A percentile compares a stretch with the other conserved stretches of the same genome.
phyloP scores from a whole-genome alignment of 176 grass and related monocot species.

The Puccinellia tenuiflora region DNA sequence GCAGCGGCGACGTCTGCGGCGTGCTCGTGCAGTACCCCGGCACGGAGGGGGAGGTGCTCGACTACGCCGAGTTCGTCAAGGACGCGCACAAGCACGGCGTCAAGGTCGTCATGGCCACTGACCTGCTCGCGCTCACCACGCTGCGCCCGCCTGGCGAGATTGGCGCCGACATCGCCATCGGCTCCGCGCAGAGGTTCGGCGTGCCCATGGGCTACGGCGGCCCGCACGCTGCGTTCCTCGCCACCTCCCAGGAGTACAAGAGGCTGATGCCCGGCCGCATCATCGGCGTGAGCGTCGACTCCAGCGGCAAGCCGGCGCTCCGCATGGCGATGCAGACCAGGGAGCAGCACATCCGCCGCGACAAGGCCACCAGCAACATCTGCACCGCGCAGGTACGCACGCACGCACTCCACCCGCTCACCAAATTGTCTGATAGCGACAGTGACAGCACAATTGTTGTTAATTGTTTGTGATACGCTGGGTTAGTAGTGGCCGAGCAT shows the following conservation, averaged over 20 bases:
- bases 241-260: conserved; percentile 98
- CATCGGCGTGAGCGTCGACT: conserved; percentile 85
- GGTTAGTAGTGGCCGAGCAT: conserved; percentile 18
- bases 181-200: conserved; percentile 91
- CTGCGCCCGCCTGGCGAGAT: conserved; percentile 87
- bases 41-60: conserved; percentile 86
- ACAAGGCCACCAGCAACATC: conserved; percentile 99
- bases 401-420: conserved; percentile 3
- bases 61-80: conserved; percentile 78
- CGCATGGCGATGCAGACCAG: conserved; percentile 99
- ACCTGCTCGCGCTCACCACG: conserved; percentile 78
- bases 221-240: conserved; percentile 91
- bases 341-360: conserved; percentile 94
- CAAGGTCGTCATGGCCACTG: conserved; percentile 97
- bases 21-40: conserved; percentile 92
- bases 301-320: conserved; percentile 79
- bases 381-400: conserved; percentile 84
- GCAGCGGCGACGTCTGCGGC: conserved; percentile 78
- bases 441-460: neutral
- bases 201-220: conserved; percentile 99
- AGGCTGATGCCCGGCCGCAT: conserved; percentile 90
- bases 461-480: neutral
- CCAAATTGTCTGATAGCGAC: conserved; percentile 26
- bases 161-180: conserved; percentile 87
- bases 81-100: conserved; percentile 78